Evolutionary conservation across 768 basidiomycete species (phyloP).

Genomic region (Podaxis carcinomalis): DNA sequence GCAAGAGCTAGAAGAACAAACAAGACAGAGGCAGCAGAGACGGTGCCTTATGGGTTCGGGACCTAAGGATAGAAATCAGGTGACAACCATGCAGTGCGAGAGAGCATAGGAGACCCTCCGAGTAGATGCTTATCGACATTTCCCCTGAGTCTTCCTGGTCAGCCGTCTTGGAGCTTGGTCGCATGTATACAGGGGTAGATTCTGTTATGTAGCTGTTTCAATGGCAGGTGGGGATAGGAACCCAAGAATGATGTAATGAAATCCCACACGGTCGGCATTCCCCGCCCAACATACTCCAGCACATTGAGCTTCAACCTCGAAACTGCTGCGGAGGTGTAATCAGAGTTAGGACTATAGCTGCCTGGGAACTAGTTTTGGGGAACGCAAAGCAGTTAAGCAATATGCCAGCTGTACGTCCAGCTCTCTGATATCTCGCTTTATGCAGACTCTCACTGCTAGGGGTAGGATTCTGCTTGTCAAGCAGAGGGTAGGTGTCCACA

Average conservation of each 20-base stretch:
- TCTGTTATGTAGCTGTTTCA: not conserved
- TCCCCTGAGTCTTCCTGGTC: not conserved
- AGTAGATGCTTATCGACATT: not conserved
- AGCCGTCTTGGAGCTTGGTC: not conserved
- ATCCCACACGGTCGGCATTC: not conserved
- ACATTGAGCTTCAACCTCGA: too few relatives aligned
- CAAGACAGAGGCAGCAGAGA: not conserved
- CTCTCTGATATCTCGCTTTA: not conserved
- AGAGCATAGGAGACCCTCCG: not conserved
- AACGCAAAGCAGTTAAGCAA: not conserved
- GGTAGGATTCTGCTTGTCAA: slow-evolving; percentile 20
- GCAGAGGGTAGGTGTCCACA: slow-evolving; percentile 20
- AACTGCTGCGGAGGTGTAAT: too few relatives aligned
- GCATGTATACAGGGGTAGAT: not conserved
- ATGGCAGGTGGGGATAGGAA: not conserved
- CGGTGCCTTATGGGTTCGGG: not conserved
- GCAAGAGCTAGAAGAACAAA: not conserved
- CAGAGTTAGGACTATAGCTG: too few relatives aligned
- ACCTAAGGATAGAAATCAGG: not conserved
- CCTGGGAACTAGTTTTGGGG: not conserved
- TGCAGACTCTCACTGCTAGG: slow-evolving; percentile 19
- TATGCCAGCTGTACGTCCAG: not conserved
- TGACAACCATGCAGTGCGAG: not conserved
- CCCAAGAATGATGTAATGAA: not conserved
- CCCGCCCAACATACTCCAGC: not conserved